phyloP scores from a whole-genome alignment of 176 grass and related monocot genomes.

The Cenchrus americanus region DNA sequence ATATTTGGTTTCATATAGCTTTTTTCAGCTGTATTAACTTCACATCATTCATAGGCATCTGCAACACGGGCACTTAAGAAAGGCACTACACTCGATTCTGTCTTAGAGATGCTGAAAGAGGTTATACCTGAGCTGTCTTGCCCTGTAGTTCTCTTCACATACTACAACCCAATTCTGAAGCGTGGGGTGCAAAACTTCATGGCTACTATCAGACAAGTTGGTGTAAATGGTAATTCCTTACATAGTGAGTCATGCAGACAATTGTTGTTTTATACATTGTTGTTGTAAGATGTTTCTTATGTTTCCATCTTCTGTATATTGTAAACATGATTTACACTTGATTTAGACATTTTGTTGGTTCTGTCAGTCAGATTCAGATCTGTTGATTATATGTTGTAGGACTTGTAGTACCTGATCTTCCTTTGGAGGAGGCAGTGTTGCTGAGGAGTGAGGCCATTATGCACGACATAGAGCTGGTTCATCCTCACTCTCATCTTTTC shows the following conservation, averaged over 20 bases:
- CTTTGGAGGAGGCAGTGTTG: constrained; percentile 77
- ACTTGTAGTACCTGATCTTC: constrained; percentile 94
- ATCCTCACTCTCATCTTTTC: constrained; percentile 30
- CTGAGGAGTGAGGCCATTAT: constrained; percentile 68
- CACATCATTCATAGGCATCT: constrained; percentile 61
- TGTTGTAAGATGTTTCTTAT: background rate
- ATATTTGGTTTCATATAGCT: background rate
- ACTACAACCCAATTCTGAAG: constrained; percentile 92
- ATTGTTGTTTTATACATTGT: background rate
- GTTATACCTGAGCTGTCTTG: constrained; percentile 76
- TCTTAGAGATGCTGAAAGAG: constrained; percentile 79
- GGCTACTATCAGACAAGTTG: constrained; percentile 59
- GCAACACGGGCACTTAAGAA: constrained; percentile 78
- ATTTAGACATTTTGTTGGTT: constrained; percentile 12
- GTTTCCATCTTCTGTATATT: background rate
- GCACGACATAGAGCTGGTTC: constrained; percentile 85
- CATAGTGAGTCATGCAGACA: background rate
- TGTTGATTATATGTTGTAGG: constrained; percentile 52
- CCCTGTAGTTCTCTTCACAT: constrained; percentile 89
- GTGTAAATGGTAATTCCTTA: constrained; percentile 63
- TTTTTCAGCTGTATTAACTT: background rate
- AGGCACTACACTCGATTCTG: constrained; percentile 64
- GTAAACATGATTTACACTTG: background rate
- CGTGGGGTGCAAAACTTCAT: constrained; percentile 77
- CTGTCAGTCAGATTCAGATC: background rate